Conservation (phyloP, 2,329 filamentous ascomycete species). For the Scopulariopsis brevicaulis region DNA sequence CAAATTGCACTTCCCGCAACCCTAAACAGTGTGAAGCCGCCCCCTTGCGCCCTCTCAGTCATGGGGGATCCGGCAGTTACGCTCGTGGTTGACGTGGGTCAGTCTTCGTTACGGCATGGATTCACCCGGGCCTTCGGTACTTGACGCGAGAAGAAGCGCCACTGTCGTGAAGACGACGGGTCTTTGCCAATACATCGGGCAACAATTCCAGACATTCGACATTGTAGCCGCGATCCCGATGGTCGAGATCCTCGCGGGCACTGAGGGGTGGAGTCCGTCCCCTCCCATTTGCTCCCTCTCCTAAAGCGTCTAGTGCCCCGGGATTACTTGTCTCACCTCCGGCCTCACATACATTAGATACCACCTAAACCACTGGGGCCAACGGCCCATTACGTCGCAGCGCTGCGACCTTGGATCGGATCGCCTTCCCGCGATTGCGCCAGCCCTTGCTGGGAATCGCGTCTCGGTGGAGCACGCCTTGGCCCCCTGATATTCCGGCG, state of each 20-base stretch:
- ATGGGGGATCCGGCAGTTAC: too few species aligned
- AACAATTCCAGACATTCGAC: neutral
- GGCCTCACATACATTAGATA: neutral
- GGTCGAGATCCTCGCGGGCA: neutral
- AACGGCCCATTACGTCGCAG: neutral
- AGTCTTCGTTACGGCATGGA: too few species aligned
- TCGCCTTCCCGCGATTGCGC: neutral
- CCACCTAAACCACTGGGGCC: neutral
- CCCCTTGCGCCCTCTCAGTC: too few species aligned
- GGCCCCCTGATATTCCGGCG: too few species aligned
- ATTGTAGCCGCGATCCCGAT: neutral
- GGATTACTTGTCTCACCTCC: neutral
- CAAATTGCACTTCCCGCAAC: neutral
- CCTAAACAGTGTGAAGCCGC: neutral
- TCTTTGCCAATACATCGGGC: too few species aligned
- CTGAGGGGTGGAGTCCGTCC: neutral
- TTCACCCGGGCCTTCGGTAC: too few species aligned
- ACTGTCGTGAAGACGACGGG: too few species aligned
- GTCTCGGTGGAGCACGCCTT: neutral
- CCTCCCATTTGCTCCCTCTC: neutral
- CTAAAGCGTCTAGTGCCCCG: neutral
- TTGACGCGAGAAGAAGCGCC: too few species aligned
- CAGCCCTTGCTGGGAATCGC: neutral
- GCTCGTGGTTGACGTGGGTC: too few species aligned
- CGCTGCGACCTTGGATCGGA: neutral